Percentiles rank a stretch among this genome's conserved stretches.
phyloP scores from a whole-genome alignment of 495 filamentous ascomycete species.

The Aspergillus homomorphus region DNA sequence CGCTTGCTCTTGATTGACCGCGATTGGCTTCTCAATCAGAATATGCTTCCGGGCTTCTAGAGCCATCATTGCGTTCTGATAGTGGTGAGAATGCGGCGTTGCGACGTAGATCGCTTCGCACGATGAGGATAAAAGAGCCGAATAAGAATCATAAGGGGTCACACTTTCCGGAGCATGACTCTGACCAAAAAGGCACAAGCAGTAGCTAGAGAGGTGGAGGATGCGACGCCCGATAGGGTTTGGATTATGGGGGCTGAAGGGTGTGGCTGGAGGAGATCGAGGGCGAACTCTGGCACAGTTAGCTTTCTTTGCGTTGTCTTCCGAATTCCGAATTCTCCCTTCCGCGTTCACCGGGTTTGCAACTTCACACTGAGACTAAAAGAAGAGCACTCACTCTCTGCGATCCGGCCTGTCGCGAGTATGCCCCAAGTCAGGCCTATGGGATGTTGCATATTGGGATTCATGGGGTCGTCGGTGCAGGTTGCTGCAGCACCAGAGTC shows the following conservation, averaged over 20 bases:
- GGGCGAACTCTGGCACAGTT: constrained; percentile 67
- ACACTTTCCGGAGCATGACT: constrained; percentile 44
- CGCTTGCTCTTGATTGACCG: constrained; percentile 69
- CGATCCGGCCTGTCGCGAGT: constrained; percentile 1
- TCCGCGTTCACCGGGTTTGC: too few relatives aligned
- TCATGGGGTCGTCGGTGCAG: too few relatives aligned
- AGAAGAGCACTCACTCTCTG: constrained; percentile 5
- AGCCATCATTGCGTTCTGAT: constrained; percentile 49
- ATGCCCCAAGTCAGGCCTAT: background rate
- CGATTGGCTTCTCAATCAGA: constrained; percentile 50
- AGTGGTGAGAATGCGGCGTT: constrained; percentile 85
- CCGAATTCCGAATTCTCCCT: background rate
- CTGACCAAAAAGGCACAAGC: background rate
- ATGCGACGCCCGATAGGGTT: constrained; percentile 2
- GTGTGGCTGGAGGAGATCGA: constrained; percentile 64
- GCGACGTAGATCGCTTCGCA: constrained; percentile 78
- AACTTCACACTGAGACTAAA: background rate
- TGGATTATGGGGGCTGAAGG: constrained; percentile 20
- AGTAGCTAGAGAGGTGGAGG: constrained; percentile 2
- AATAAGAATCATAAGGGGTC: constrained; percentile 68
- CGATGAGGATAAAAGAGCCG: constrained; percentile 62
- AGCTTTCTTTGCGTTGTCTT: constrained; percentile 1
- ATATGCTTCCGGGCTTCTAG: constrained; percentile 42
- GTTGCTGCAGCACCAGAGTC: too few relatives aligned
- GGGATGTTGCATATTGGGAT: too few relatives aligned